A percentile compares a stretch with the other conserved stretches of the same genome.
Evolutionary conservation across 176 grass and related monocot species (phyloP).

Genomic region (Triticum turgidum): DNA sequence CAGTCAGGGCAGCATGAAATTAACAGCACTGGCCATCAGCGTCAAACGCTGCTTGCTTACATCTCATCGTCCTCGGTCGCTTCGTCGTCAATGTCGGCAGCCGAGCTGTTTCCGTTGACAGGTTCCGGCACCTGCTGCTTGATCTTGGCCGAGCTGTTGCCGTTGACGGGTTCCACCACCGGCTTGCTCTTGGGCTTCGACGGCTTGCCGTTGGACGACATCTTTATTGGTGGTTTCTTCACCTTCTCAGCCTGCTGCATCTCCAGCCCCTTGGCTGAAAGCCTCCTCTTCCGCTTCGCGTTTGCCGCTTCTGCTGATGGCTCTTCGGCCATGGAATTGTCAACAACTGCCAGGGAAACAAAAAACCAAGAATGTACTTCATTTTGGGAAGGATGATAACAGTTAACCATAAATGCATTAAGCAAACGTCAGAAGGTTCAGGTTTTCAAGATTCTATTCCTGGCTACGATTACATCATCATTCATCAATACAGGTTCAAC

Average conservation of each 20-base stretch:
- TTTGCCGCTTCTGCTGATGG: slow-evolving; percentile 37
- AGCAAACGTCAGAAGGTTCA: neutral
- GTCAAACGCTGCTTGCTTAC: neutral
- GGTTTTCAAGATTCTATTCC: slow-evolving; percentile 4
- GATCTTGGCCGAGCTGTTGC: slow-evolving; percentile 41
- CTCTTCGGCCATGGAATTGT: slow-evolving; percentile 81
- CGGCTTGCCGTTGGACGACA: slow-evolving; percentile 47
- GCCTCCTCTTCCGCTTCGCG: slow-evolving; percentile 75
- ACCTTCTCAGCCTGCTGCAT: slow-evolving; percentile 86
- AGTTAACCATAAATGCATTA: neutral
- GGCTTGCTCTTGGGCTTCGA: slow-evolving; percentile 54
- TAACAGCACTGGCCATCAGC: slow-evolving; percentile 17
- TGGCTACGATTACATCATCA: neutral
- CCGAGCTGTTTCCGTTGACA: slow-evolving; percentile 49
- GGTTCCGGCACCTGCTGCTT: slow-evolving; percentile 19
- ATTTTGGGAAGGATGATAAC: neutral
- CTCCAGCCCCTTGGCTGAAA: slow-evolving; percentile 84
- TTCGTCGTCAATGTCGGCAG: slow-evolving; percentile 68
- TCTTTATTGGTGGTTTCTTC: slow-evolving; percentile 61
- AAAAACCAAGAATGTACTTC: slow-evolving; percentile 33
- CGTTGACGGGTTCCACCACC: slow-evolving; percentile 33
- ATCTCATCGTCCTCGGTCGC: slow-evolving; percentile 63
- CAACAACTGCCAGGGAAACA: slow-evolving; percentile 46
- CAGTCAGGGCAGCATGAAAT: neutral
- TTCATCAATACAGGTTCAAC: neutral